These are phyloP conservation scores for Hypomontagnella submonticulosa DNA, from an alignment of 495 filamentous ascomycete genomes.

Conservation along the genomic window DNA sequence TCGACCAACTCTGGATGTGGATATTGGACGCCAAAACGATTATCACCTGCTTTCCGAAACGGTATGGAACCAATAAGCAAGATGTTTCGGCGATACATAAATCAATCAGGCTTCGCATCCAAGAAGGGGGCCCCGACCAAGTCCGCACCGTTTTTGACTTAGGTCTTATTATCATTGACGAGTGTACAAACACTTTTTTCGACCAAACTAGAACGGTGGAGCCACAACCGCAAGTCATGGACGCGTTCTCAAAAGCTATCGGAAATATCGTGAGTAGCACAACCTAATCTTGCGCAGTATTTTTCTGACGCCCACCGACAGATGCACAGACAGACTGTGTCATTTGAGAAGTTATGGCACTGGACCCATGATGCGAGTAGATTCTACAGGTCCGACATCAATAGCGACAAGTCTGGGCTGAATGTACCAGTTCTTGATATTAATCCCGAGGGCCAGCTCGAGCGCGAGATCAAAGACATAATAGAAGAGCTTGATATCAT, in stretches of 20 bases:
- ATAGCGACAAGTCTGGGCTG: conserved; percentile 42
- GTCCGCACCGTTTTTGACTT: conserved; percentile 75
- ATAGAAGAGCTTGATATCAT: conserved; percentile 80
- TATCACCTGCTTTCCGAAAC: conserved; percentile 74
- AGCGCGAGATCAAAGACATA: conserved; percentile 76
- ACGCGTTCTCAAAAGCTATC: conserved; percentile 72
- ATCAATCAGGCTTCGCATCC: conserved; percentile 58
- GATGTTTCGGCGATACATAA: conserved; percentile 73
- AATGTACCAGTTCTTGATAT: conserved; percentile 71
- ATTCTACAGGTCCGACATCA: conserved; percentile 39
- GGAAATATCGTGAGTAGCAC: conserved; percentile 47
- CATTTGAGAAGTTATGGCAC: conserved; percentile 51
- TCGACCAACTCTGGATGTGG: conserved; percentile 83
- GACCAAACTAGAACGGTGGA: conserved; percentile 68
- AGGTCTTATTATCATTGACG: conserved; percentile 71
- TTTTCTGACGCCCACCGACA: conserved; percentile 50
- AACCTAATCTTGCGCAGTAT: not conserved
- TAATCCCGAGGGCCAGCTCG: conserved; percentile 70
- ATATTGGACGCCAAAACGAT: conserved; percentile 72
- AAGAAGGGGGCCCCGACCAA: conserved; percentile 58
- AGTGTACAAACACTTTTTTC: conserved; percentile 71
- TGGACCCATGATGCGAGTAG: conserved; percentile 49
- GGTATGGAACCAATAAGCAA: conserved; percentile 74
- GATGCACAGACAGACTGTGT: conserved; percentile 50
- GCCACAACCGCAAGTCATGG: conserved; percentile 72